A percentile compares a stretch with the other conserved stretches of the same genome.
Conservation (phyloP, 208 protist species). For the Crithidia thermophila region DNA sequence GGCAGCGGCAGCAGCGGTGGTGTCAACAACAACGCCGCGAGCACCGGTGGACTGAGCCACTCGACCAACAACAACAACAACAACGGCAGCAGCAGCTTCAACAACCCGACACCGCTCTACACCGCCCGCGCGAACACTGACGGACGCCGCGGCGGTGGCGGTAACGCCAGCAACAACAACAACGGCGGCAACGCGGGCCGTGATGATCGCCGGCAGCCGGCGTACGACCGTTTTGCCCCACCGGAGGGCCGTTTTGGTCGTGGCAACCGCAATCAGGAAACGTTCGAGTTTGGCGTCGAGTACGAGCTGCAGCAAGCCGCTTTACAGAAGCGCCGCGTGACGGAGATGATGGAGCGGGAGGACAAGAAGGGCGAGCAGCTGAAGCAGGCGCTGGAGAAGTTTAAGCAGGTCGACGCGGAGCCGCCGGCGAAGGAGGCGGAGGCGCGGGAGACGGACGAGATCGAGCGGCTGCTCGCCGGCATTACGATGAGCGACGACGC, state of each 20-base stretch:
- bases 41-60: not conserved
- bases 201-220: not conserved
- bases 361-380: slow-evolving; percentile 39
- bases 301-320: slow-evolving; percentile 85
- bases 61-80: slow-evolving; percentile 9
- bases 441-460: slow-evolving; percentile 41
- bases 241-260: slow-evolving; percentile 43
- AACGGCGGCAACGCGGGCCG: not conserved
- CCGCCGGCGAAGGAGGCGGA: slow-evolving; percentile 30
- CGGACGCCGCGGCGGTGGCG: slow-evolving; percentile 14
- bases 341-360: slow-evolving; percentile 73
- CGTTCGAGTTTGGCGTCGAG: slow-evolving; percentile 83
- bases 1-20: not conserved
- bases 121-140: slow-evolving; percentile 8
- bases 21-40: not conserved
- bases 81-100: slow-evolving; percentile 6
- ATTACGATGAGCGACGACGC: slow-evolving; percentile 36
- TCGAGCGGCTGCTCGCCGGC: slow-evolving; percentile 54
- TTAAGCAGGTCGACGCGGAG: slow-evolving; percentile 38
- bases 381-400: slow-evolving; percentile 38
- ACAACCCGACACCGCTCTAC: slow-evolving; percentile 2
- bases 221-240: slow-evolving; percentile 70
- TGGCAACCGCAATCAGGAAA: slow-evolving; percentile 75
- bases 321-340: slow-evolving; percentile 56
- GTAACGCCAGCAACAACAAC: slow-evolving; percentile 7